These are phyloP conservation scores for Yamadazyma sp. DNA, from an alignment of 1,139 yeast genomes.

Conservation along the genomic window DNA sequence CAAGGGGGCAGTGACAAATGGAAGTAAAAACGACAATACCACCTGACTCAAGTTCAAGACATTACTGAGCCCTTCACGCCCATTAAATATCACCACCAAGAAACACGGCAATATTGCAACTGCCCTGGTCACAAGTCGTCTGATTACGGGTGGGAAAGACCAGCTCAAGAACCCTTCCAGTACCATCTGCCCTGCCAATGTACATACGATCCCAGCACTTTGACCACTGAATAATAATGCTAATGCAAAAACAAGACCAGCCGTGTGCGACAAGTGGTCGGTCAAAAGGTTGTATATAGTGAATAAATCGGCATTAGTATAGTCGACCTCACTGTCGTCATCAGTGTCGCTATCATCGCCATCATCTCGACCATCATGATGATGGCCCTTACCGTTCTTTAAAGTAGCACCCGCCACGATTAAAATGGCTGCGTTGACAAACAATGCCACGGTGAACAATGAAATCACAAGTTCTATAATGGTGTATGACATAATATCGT, in stretches of 20 bases:
- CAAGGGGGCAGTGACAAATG: constrained; percentile 88
- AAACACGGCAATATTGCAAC: constrained; percentile 90
- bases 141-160: constrained; percentile 82
- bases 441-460: constrained; percentile 71
- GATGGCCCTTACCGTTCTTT: constrained; percentile 22
- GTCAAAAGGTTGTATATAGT: constrained; percentile 78
- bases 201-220: constrained; percentile 97
- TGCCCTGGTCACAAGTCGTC: constrained; percentile 79
- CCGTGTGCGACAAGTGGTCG: constrained; percentile 78
- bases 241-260: constrained; percentile 88
- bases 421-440: constrained; percentile 77
- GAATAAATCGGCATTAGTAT: constrained; percentile 71
- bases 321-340: constrained; percentile 48
- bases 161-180: constrained; percentile 90
- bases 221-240: constrained; percentile 96
- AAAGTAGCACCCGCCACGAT: constrained; percentile 77
- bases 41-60: constrained; percentile 88
- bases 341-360: constrained; percentile 51
- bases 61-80: constrained; percentile 80
- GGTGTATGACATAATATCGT: constrained; percentile 66
- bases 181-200: constrained; percentile 95
- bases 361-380: constrained; percentile 19
- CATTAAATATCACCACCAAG: constrained; percentile 71
- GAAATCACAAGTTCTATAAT: constrained; percentile 65
- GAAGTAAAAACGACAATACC: constrained; percentile 76